Evolutionary conservation across 164 flowering plant species (phyloP).

Genomic region (Paratinospora sagittata): DNA sequence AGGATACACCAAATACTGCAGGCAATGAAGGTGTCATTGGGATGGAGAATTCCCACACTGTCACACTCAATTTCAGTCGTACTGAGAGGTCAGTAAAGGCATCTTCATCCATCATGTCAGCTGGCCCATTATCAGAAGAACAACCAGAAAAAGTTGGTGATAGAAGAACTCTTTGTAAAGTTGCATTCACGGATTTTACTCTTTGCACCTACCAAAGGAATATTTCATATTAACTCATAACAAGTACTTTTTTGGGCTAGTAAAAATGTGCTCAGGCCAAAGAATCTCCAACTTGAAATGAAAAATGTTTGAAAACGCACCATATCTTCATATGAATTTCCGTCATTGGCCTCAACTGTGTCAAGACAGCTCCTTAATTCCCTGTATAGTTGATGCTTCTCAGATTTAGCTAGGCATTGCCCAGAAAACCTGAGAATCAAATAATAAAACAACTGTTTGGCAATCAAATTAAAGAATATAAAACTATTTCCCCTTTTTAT

Average conservation of each 20-base stretch:
- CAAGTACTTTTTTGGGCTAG: too few relatives aligned
- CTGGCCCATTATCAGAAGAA: slow-evolving; percentile 52
- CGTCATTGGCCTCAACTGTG: slow-evolving; percentile 51
- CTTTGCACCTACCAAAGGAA: slow-evolving; percentile 59
- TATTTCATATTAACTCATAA: slow-evolving; percentile 1
- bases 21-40: slow-evolving; percentile 94
- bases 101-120: slow-evolving; percentile 95
- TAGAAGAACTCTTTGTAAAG: slow-evolving; percentile 56
- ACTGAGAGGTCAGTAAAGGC: slow-evolving; percentile 55
- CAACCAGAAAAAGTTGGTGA: slow-evolving; percentile 68
- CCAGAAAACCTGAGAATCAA: slow-evolving; percentile 43
- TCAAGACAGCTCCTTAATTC: slow-evolving; percentile 67
- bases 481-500: neutral
- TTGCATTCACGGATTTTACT: slow-evolving; percentile 50
- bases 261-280: neutral
- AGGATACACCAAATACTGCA: slow-evolving; percentile 99
- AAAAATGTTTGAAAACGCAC: slow-evolving; percentile 32
- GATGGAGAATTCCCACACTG: slow-evolving; percentile 85
- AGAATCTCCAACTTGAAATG: neutral
- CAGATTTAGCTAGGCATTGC: slow-evolving; percentile 43
- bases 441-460: too few relatives aligned
- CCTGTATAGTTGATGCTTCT: slow-evolving; percentile 48
- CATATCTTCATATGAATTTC: slow-evolving; percentile 53
- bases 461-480: neutral
- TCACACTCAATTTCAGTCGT: slow-evolving; percentile 65